Conservation (phyloP, 306 rosid genomes). For the Ammopiptanthus mongolicus region DNA sequence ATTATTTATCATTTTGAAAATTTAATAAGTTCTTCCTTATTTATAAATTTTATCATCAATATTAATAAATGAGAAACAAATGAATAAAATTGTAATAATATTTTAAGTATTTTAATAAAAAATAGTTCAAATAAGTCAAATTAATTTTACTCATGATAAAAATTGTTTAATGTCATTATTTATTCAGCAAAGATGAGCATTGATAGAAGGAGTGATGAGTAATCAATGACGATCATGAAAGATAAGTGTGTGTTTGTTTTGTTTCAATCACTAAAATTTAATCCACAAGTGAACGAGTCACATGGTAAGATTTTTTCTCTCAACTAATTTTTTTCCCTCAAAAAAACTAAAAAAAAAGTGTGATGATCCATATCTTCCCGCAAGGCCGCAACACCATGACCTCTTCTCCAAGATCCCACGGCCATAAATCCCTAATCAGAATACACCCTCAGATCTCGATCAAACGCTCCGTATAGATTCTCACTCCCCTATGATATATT, state of each 20-base stretch:
- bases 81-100: too few relatives aligned
- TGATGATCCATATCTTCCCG: constrained; percentile 31
- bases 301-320: background rate
- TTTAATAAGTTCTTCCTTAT: too few relatives aligned
- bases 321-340: background rate
- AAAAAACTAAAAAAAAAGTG: background rate
- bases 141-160: too few relatives aligned
- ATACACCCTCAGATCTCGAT: constrained; percentile 3
- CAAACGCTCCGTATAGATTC: constrained; percentile 37
- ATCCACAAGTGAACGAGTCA: constrained; percentile 12
- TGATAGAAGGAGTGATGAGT: background rate
- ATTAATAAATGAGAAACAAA: too few relatives aligned
- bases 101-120: too few relatives aligned
- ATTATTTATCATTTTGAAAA: too few relatives aligned
- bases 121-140: too few relatives aligned
- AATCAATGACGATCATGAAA: background rate
- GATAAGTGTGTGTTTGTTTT: too few relatives aligned
- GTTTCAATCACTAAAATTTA: background rate
- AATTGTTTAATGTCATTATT: too few relatives aligned
- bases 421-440: background rate
- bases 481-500: background rate
- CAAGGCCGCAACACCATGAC: constrained; percentile 26
- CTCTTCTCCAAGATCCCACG: constrained; percentile 9
- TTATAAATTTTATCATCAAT: too few relatives aligned
- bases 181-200: background rate